These are phyloP conservation scores for Pezicula rhizophila DNA, from an alignment of 2,329 filamentous ascomycete genomes.

Conservation along the genomic window DNA sequence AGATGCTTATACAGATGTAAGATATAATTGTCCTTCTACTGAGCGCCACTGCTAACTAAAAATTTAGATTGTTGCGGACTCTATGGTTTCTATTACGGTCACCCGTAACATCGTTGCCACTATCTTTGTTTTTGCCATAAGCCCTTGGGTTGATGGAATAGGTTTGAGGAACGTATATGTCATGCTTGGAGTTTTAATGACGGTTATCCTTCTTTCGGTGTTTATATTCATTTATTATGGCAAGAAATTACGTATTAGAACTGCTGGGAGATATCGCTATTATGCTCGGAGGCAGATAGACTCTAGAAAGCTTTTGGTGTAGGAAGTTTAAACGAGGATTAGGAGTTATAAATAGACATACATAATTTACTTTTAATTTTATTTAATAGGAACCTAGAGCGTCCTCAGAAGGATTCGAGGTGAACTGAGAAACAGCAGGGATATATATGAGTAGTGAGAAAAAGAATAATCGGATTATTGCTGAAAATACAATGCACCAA, in stretches of 20 bases:
- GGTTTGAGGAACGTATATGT: conserved; percentile 35
- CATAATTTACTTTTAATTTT: too few species aligned
- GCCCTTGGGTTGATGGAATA: conserved; percentile 27
- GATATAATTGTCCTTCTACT: neutral
- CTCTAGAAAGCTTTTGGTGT: too few species aligned
- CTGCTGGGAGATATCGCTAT: conserved; percentile 28
- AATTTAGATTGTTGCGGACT: conserved; percentile 38
- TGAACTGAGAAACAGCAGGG: neutral
- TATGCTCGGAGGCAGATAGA: conserved; percentile 19
- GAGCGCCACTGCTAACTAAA: conserved; percentile 3
- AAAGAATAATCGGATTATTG: too few species aligned
- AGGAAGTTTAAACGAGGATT: too few species aligned
- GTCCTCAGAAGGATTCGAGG: neutral
- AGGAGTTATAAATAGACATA: too few species aligned
- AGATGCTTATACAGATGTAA: conserved; percentile 31
- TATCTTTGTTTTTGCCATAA: conserved; percentile 38
- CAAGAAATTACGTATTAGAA: conserved; percentile 26
- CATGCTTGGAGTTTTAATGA: conserved; percentile 30
- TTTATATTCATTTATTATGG: conserved; percentile 28
- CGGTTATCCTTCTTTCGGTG: conserved; percentile 25
- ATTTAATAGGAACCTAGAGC: neutral
- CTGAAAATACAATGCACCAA: too few species aligned
- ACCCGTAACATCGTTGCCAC: conserved; percentile 38
- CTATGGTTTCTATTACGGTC: conserved; percentile 38
- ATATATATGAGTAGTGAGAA: too few species aligned